Evolutionary conservation across 352 stramenopile species (phyloP).

Genomic region (Peronospora destructor): DNA sequence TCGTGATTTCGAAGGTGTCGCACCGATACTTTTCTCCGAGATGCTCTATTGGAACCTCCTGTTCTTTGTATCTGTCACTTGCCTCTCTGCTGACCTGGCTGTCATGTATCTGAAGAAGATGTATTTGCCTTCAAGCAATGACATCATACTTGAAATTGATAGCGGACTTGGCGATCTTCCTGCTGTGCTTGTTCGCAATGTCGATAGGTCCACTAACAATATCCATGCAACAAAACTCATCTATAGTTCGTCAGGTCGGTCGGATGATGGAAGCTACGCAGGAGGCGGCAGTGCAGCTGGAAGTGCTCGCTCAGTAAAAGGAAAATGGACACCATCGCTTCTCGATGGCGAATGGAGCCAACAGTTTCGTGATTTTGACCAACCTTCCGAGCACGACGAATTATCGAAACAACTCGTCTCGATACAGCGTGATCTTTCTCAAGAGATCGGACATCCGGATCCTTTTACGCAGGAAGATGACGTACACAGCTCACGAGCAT

Average conservation of each 20-base stretch:
- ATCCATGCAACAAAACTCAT: conserved; percentile 13
- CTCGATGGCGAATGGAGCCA: conserved; percentile 72
- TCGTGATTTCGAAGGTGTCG: conserved; percentile 64
- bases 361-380: conserved; percentile 76
- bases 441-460: conserved; percentile 66
- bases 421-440: conserved; percentile 60
- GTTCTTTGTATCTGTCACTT: conserved; percentile 55
- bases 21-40: conserved; percentile 48
- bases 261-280: conserved; percentile 28
- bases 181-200: conserved; percentile 11
- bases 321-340: conserved; percentile 41
- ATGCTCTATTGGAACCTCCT: conserved; percentile 57
- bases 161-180: conserved; percentile 44
- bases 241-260: conserved; percentile 29
- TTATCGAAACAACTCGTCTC: conserved; percentile 67
- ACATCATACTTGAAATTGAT: conserved; percentile 84
- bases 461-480: conserved; percentile 62
- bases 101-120: conserved; percentile 77
- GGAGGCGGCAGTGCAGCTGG: conserved; percentile 1
- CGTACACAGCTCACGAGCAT: conserved; percentile 44
- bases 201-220: conserved; percentile 11
- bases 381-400: conserved; percentile 68
- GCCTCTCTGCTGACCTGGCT: conserved; percentile 52
- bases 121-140: conserved; percentile 75
- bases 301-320: conserved; percentile 20